Percentiles rank a stretch among this genome's conserved stretches.
These are phyloP conservation scores for Biscogniauxia sp. DNA, from an alignment of 2,329 filamentous ascomycete genomes.

Conservation along the genomic window DNA sequence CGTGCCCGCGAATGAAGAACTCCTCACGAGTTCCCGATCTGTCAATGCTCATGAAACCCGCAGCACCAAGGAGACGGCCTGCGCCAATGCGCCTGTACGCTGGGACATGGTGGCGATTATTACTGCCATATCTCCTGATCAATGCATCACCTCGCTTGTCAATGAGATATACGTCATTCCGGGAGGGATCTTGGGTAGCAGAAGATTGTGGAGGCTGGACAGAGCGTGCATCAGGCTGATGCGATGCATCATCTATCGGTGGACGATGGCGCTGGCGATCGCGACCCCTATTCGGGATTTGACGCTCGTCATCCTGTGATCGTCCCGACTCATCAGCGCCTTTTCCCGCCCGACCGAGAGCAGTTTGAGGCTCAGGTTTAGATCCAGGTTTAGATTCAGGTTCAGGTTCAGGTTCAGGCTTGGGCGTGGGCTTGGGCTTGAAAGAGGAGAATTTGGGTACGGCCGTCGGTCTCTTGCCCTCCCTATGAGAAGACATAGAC, in stretches of 20 bases:
- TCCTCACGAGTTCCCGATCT: conserved; percentile 57
- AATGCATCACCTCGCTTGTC: conserved; percentile 77
- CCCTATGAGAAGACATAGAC: conserved; percentile 28
- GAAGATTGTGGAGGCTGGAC: conserved; percentile 12
- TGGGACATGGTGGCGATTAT: conserved; percentile 71
- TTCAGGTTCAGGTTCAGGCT: too few species aligned
- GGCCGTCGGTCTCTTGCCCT: conserved; percentile 22
- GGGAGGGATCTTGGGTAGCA: conserved; percentile 7
- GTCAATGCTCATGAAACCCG: conserved; percentile 62
- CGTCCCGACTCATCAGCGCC: conserved; percentile 9
- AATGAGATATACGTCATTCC: conserved; percentile 49
- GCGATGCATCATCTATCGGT: conserved; percentile 10
- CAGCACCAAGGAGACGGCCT: conserved; percentile 69
- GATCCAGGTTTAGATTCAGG: too few species aligned
- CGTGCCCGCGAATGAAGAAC: conserved; percentile 48
- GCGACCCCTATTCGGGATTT: conserved; percentile 1
- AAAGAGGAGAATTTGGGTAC: conserved; percentile 77
- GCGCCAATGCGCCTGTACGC: conserved; percentile 66
- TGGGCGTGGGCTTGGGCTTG: conserved; percentile 45
- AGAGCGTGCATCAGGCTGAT: conserved; percentile 4
- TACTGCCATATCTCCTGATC: conserved; percentile 70
- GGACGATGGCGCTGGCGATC: conserved; percentile 6
- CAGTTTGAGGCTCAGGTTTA: conserved; percentile 11
- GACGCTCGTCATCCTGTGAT: conserved; percentile 3
- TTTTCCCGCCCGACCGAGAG: conserved; percentile 9